phyloP scores from a whole-genome alignment of 1,284 basidiomycete genomes.

The Ganoderma lingzhi region DNA sequence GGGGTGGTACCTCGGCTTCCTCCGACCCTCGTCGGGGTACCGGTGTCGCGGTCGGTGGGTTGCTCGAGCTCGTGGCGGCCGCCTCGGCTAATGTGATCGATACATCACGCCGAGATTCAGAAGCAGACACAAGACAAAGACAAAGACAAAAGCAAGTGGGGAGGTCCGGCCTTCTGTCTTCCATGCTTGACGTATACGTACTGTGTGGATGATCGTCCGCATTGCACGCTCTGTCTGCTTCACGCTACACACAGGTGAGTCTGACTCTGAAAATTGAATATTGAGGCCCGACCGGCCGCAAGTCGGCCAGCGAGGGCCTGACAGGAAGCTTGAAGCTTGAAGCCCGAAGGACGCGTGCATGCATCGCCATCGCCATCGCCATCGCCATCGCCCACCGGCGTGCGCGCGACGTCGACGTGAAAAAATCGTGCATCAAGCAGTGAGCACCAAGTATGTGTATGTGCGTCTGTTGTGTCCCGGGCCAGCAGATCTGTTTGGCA shows the following conservation, averaged over 20 bases:
- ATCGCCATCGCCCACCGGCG: background rate
- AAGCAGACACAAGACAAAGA: background rate
- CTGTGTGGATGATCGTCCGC: background rate
- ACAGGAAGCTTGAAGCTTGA: background rate
- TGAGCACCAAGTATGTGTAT: background rate
- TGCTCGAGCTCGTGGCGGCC: background rate
- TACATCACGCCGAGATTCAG: background rate
- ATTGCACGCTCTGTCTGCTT: background rate
- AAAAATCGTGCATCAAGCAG: background rate
- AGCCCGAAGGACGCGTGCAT: background rate
- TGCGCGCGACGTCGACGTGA: background rate
- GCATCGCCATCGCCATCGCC: background rate
- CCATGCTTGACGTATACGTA: background rate
- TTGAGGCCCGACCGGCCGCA: no score
- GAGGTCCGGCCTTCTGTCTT: background rate
- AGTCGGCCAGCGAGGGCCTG: no score
- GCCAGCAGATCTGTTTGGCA: background rate
- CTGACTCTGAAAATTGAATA: background rate
- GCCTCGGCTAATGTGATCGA: background rate
- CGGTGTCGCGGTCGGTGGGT: background rate
- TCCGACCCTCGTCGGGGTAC: background rate
- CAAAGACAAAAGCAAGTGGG: background rate
- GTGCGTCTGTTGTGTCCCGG: background rate
- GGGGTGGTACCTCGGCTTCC: background rate
- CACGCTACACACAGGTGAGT: background rate